Percentiles rank a stretch among this genome's conserved stretches.
Conservation (phyloP, 352 stramenopile species). For the Albugo laibachii region DNA sequence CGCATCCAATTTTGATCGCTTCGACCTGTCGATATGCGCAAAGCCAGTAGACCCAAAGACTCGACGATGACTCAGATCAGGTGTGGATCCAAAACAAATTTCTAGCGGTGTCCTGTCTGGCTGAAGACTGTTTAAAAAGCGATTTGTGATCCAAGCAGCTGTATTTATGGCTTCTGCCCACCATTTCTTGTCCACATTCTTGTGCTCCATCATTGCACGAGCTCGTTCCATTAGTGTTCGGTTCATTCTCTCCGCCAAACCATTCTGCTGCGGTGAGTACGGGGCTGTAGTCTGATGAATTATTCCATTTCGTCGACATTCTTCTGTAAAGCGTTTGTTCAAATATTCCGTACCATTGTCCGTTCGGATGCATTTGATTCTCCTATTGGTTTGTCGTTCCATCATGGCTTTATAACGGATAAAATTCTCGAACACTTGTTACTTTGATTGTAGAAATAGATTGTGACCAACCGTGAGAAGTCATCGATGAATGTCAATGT, state of each 20-base stretch:
- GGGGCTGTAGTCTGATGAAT: slow-evolving; percentile 9
- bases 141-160: slow-evolving; percentile 6
- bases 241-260: slow-evolving; percentile 11
- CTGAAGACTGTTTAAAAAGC: slow-evolving; percentile 2
- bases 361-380: slow-evolving; percentile 5
- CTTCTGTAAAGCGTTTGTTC: not conserved
- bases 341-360: slow-evolving; percentile 11
- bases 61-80: slow-evolving; percentile 7
- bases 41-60: slow-evolving; percentile 6
- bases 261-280: slow-evolving; percentile 10
- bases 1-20: slow-evolving; percentile 7
- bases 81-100: not conserved
- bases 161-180: slow-evolving; percentile 10
- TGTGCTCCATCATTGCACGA: slow-evolving; percentile 6
- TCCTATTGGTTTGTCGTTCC: not conserved
- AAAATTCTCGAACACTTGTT: slow-evolving; percentile 5
- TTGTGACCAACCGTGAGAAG: slow-evolving; percentile 5
- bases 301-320: slow-evolving; percentile 1
- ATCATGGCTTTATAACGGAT: slow-evolving; percentile 2
- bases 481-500: slow-evolving; percentile 9
- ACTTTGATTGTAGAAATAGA: slow-evolving; percentile 12
- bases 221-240: slow-evolving; percentile 6
- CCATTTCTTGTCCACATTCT: slow-evolving; percentile 3
- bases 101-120: slow-evolving; percentile 5
- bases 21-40: slow-evolving; percentile 4